Base-by-base conservation (phyloP, 371 early-diverging fungal genomes). In the Actinomortierella ambigua region DNA sequence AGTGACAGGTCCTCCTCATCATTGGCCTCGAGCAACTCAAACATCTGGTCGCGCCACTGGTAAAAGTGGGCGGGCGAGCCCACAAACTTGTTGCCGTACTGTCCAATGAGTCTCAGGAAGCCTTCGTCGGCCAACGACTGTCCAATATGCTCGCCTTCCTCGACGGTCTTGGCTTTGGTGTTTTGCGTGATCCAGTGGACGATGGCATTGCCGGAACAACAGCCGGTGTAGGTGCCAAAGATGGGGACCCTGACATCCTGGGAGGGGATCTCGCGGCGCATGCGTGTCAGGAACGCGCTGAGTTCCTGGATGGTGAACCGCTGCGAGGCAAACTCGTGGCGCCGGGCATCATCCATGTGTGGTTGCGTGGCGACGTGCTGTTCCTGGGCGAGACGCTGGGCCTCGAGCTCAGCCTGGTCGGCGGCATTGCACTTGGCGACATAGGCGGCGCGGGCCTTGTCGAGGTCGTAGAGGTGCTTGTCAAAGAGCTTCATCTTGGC, bases 151-250 rank as follows among this genome's bases (percentile, higher is more conserved):
- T 89, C 85, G 1, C 90, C 88, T 66, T 89, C 90, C 76, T 63
- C 85, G 82, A 59, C 81, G 73, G 71, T 88, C 77, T 78, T 81
- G 60, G 79, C 86, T 59, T 69, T 88, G 68, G 85, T 80, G 57
- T 89, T 84, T 42, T 85, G 82, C 60, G 85, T 86, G 58, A 90
- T 78, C 92, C 92, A 92, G 24, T 80, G 75, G 1, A 86, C 86
- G 55, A 92, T 84, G 51, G 83, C 81, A 53, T 89, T 88, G 26
- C 92, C 92, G 6, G 86, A 71, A 1, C 89, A 86, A 34, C 88
- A 85, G 29, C 87, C 80, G 40, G 80, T 78, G 67, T 91, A 92
- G 8, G 82, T 80, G 7, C 92, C 92, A 29, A 92, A 68, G 53
- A 92, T 84, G 18, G 90, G 88, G 8, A 88, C 86, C 60, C 83